Conservation (phyloP, 805 yeast species). For the Schwanniomyces polymorphus region DNA sequence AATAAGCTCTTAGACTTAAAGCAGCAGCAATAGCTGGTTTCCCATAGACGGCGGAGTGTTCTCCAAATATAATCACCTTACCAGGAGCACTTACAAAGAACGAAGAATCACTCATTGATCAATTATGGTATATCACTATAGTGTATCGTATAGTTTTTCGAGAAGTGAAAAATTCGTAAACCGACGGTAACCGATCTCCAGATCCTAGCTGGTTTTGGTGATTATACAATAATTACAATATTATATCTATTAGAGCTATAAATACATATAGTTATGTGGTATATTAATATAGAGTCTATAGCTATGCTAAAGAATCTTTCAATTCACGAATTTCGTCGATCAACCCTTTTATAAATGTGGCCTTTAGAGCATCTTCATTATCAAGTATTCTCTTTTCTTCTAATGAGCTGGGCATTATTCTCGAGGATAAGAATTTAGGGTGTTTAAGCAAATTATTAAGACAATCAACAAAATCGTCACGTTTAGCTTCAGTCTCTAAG, state of each 20-base stretch:
- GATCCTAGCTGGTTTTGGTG: too few species aligned
- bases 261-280: background rate
- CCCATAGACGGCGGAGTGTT: conserved; percentile 92
- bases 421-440: conserved; percentile 76
- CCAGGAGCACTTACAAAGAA: conserved; percentile 94
- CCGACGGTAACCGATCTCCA: background rate
- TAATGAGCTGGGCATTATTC: conserved; percentile 59
- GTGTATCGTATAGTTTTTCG: background rate
- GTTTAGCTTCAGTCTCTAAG: conserved; percentile 56
- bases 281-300: background rate
- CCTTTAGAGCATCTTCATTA: conserved; percentile 35
- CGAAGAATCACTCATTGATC: conserved; percentile 30
- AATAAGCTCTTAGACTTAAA: conserved; percentile 78
- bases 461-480: conserved; percentile 58
- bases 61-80: conserved; percentile 93
- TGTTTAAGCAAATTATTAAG: conserved; percentile 77
- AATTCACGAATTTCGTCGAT: conserved; percentile 38
- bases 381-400: conserved; percentile 66
- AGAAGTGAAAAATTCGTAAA: background rate
- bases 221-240: background rate
- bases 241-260: background rate
- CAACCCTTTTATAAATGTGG: conserved; percentile 25
- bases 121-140: background rate
- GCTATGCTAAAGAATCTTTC: conserved; percentile 22
- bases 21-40: conserved; percentile 98